Evolutionary conservation across 495 filamentous ascomycete species (phyloP).

Genomic region (Diplogelasinospora grovesii): DNA sequence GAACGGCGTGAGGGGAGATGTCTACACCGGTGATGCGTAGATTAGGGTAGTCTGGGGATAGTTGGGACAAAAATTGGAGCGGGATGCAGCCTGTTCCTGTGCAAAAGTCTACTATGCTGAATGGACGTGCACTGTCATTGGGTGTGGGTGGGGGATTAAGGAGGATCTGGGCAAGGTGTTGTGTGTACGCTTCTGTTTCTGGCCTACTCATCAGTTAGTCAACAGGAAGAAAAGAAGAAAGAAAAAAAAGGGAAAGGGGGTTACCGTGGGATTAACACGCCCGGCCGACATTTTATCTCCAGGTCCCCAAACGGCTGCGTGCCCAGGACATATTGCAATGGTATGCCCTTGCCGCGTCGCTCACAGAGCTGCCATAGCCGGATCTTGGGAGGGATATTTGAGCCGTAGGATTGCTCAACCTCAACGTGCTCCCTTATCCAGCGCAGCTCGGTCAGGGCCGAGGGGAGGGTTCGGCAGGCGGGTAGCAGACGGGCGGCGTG

Average conservation of each 20-base stretch:
- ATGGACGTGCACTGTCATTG: too few relatives aligned
- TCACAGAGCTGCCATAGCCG: conserved; percentile 46
- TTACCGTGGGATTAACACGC: conserved; percentile 80
- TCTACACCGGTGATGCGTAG: conserved; percentile 46
- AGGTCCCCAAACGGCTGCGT: conserved; percentile 81
- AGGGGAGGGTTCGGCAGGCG: conserved; percentile 58
- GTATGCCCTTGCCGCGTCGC: conserved; percentile 56
- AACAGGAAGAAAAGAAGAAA: too few relatives aligned
- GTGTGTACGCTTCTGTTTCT: conserved; percentile 67
- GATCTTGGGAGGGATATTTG: conserved; percentile 7
- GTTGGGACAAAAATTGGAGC: conserved; percentile 57
- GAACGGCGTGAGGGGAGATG: conserved; percentile 53
- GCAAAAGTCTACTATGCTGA: conserved; percentile 77
- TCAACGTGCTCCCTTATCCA: conserved; percentile 66
- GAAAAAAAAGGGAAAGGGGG: not conserved
- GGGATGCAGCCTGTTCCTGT: conserved; percentile 89
- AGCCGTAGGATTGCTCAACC: conserved; percentile 1
- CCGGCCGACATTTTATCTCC: conserved; percentile 65
- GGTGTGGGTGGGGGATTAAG: not conserved
- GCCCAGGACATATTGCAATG: conserved; percentile 86
- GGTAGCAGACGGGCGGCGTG: conserved; percentile 62
- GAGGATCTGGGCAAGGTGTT: conserved; percentile 49
- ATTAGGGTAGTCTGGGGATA: conserved; percentile 25
- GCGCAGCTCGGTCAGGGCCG: conserved; percentile 71
- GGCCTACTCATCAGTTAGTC: conserved; percentile 20